A percentile compares a stretch with the other conserved stretches of the same genome.
Conservation (phyloP, 2,329 filamentous ascomycete genomes). For the Penicillium vulpinum region DNA sequence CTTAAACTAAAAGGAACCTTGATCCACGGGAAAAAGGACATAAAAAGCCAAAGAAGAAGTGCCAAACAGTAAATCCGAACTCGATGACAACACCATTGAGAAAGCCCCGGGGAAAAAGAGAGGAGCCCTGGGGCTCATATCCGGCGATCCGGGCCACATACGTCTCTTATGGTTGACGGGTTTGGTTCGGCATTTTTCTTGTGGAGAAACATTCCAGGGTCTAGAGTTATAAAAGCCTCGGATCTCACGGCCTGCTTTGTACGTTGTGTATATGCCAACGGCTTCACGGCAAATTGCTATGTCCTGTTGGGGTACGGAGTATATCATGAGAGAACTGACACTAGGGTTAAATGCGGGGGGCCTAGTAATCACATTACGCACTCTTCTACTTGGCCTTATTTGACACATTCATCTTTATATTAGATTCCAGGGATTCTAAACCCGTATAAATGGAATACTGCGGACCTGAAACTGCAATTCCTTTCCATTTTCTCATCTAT, state of each 20-base stretch:
- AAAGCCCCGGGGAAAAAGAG: background rate
- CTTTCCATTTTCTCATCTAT: background rate
- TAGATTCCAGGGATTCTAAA: background rate
- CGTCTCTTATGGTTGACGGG: background rate
- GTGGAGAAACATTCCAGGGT: background rate
- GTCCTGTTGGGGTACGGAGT: too few relatives aligned
- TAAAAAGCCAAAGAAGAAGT: background rate
- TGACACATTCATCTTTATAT: background rate
- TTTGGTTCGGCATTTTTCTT: constrained; percentile 6
- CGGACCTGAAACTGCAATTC: too few relatives aligned
- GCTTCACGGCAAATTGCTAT: too few relatives aligned
- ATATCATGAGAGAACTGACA: too few relatives aligned
- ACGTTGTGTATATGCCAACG: too few relatives aligned
- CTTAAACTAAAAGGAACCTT: background rate
- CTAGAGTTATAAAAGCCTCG: background rate
- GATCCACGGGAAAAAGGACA: background rate
- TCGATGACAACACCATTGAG: constrained; percentile 29
- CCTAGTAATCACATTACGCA: background rate
- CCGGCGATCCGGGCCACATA: constrained; percentile 25
- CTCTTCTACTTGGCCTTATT: background rate
- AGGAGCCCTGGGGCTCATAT: constrained; percentile 9
- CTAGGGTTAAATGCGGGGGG: background rate
- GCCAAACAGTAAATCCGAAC: background rate
- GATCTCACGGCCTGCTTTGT: background rate
- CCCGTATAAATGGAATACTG: too few relatives aligned